Conservation (phyloP, 176 grass and related monocot species). For the Saccharum officinarum region DNA sequence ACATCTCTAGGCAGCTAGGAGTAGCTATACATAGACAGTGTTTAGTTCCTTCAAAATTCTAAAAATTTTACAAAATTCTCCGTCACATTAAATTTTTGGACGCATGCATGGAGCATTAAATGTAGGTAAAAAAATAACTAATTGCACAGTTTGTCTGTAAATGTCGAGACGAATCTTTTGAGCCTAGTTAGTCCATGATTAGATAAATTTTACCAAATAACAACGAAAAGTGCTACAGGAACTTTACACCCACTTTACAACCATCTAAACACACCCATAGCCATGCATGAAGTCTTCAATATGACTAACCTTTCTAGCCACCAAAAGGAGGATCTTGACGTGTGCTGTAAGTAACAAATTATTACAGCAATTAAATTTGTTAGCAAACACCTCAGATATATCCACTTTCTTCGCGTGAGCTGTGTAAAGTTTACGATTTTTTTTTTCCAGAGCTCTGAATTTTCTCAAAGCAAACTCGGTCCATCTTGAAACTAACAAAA, state of each 20-base stretch:
- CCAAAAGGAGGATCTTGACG: neutral
- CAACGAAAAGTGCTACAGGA: no score
- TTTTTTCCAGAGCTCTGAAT: neutral
- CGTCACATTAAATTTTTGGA: no score
- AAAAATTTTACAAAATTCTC: no score
- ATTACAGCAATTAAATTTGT: neutral
- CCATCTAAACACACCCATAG: no score
- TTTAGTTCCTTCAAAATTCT: no score
- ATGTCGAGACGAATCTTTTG: no score
- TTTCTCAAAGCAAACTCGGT: neutral
- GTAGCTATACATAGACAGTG: neutral
- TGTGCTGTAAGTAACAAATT: neutral
- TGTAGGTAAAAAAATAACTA: no score
- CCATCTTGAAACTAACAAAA: neutral
- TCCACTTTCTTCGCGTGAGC: neutral
- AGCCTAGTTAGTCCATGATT: no score
- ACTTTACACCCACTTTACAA: no score
- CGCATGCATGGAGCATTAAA: no score
- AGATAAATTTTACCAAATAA: no score
- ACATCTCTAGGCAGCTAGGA: neutral
- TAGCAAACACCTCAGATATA: neutral
- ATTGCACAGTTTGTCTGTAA: no score
- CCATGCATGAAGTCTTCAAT: conserved; percentile 4
- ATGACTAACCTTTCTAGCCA: neutral
- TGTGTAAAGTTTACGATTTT: neutral